phyloP scores from a whole-genome alignment of 805 yeast species.

The Danielia reshetovae region DNA sequence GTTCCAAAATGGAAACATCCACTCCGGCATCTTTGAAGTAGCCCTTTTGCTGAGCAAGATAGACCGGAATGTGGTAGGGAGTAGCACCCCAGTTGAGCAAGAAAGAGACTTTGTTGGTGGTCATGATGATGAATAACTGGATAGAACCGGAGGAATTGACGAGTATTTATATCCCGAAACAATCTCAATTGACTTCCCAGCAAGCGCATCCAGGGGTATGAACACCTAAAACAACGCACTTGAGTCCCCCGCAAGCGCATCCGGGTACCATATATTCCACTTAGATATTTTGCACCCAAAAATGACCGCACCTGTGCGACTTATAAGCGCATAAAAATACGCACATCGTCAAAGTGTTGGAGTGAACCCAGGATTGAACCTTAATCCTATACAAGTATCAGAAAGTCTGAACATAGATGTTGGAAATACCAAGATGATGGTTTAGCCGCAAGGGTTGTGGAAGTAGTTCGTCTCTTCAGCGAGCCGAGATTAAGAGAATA shows the following conservation, averaged over 20 bases:
- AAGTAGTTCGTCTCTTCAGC: no score
- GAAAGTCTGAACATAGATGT: no score
- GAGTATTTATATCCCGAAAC: background rate
- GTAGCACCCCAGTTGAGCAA: constrained; percentile 53
- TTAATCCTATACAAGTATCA: no score
- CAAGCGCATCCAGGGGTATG: no score
- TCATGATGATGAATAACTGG: background rate
- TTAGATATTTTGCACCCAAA: background rate
- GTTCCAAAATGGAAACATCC: constrained; percentile 50
- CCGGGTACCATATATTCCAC: no score
- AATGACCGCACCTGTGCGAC: background rate
- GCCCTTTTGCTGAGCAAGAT: constrained; percentile 47
- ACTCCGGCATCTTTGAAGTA: constrained; percentile 48
- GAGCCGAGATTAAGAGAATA: no score
- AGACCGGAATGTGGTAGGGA: constrained; percentile 54
- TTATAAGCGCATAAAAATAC: background rate
- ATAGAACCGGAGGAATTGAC: background rate
- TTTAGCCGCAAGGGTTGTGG: no score
- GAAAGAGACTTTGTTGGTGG: constrained; percentile 45
- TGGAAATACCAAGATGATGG: no score
- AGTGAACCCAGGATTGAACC: no score
- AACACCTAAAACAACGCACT: background rate
- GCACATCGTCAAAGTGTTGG: no score
- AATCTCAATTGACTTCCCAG: no score
- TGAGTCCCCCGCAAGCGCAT: background rate